Base-by-base conservation (phyloP, 805 yeast genomes). In the Yarrowia yakushimensis region DNA sequence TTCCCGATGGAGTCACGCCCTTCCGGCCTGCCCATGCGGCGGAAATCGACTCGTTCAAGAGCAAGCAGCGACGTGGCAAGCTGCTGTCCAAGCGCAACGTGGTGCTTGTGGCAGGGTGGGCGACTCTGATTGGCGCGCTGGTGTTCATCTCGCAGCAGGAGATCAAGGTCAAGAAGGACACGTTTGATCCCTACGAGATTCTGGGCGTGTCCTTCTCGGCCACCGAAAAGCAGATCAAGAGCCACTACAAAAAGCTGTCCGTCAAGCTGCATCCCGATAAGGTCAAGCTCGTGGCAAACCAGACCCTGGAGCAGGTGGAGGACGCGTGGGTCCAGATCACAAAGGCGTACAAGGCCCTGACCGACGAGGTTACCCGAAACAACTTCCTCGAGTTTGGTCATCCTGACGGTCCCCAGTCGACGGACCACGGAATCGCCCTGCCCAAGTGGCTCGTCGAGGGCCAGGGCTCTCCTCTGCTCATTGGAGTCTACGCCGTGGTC, bases 331-430 rank as follows among this genome's bases (percentile, higher is more conserved):
- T 92, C 37, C 80, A 83, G 67, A 88, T 94, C 69, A 86, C 89
- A 64, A 88, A 89, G 74, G 99, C 99, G 25, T 91, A 96, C 76
- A 88, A 91, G 74, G 90, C 99, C 2, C 81, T 94, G 66, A 96
- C 99, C 13, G 98, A 94, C 74, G 97, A 90, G 68, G 81, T 79
- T 11, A 85, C 89, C 3, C 87, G 84, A 69, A 89, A 88, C 68
- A 94, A 94, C 72, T 91, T 82, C 73, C 77, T 86, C 69, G 85
- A 83, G 68, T 94, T 87, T 70, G 99, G 99, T 55, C 97, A 96
- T 72, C 99, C 99, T 4, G 99, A 94, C 77, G 99, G 99, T 43
- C 97, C 96, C 42, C 96, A 90, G 74, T 89, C 89, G 27, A 81
- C 87, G 18, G 78, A 87, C 20, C 97, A 90, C 72, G 99, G 99